phyloP scores from a whole-genome alignment of 139 green algal species.

The Klebsormidium nitens region DNA sequence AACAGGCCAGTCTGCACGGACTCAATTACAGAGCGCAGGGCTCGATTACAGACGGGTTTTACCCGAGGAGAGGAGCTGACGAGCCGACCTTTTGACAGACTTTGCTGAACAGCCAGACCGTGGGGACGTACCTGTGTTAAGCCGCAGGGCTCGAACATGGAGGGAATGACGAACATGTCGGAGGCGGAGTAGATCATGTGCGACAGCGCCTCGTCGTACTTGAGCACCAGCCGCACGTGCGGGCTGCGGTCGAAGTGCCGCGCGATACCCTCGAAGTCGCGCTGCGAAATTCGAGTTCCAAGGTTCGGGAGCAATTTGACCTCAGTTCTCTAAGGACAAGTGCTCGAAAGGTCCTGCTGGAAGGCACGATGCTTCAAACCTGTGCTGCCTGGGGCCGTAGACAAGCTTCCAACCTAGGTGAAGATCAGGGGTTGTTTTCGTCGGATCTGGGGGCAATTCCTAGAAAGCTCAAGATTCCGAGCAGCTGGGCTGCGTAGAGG shows the following conservation, averaged over 20 bases:
- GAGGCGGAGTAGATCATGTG: slow-evolving; percentile 88
- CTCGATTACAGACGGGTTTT: too few relatives aligned
- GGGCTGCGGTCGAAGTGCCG: slow-evolving; percentile 57
- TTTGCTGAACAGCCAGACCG: too few relatives aligned
- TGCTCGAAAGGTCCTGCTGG: too few relatives aligned
- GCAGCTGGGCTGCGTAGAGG: too few relatives aligned
- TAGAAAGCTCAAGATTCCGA: too few relatives aligned
- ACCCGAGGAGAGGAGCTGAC: too few relatives aligned
- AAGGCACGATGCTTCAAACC: neutral
- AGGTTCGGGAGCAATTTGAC: neutral
- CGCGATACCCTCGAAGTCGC: slow-evolving; percentile 45
- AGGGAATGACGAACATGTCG: slow-evolving; percentile 93
- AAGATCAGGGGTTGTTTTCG: too few relatives aligned
- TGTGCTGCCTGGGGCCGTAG: neutral
- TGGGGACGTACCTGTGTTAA: slow-evolving; percentile 51
- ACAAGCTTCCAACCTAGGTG: too few relatives aligned
- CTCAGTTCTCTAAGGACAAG: neutral
- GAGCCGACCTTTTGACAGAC: too few relatives aligned
- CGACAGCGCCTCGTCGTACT: slow-evolving; percentile 92
- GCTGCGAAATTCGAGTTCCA: slow-evolving; percentile 8
- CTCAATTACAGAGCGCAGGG: too few relatives aligned
- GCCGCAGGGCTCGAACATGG: slow-evolving; percentile 80
- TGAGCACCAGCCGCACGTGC: slow-evolving; percentile 56
- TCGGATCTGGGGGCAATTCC: too few relatives aligned
- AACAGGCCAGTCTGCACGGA: too few relatives aligned